Evolutionary conservation across 2,329 filamentous ascomycete species (phyloP).

Genomic region (Aureobasidium melanogenum): DNA sequence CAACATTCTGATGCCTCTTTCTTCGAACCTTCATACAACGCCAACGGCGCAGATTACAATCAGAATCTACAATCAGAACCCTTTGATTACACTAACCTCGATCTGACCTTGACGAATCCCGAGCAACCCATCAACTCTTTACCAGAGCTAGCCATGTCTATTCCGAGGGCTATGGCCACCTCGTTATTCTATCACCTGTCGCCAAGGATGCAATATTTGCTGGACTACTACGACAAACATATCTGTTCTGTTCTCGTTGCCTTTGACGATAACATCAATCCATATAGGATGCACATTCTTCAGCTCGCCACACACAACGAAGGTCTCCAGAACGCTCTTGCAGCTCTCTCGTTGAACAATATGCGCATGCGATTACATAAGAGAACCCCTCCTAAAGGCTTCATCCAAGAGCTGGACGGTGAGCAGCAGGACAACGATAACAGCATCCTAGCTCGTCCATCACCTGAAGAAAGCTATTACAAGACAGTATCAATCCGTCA

Average conservation of each 20-base stretch:
- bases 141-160: slow-evolving; percentile 14
- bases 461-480: slow-evolving; percentile 71
- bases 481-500: slow-evolving; percentile 76
- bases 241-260: slow-evolving; percentile 89
- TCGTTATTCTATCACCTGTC: slow-evolving; percentile 49
- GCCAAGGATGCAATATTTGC: slow-evolving; percentile 74
- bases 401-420: slow-evolving; percentile 23
- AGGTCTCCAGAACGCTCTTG: slow-evolving; percentile 86
- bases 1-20: background rate
- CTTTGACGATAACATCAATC: slow-evolving; percentile 78
- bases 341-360: slow-evolving; percentile 81
- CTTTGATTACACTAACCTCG: background rate
- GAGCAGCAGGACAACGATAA: slow-evolving; percentile 15
- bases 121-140: background rate
- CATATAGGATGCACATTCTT: slow-evolving; percentile 75
- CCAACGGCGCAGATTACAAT: background rate
- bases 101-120: background rate
- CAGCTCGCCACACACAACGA: slow-evolving; percentile 67
- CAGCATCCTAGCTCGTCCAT: slow-evolving; percentile 38
- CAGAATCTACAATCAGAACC: slow-evolving; percentile 6
- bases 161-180: slow-evolving; percentile 25
- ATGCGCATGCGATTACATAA: slow-evolving; percentile 71
- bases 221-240: slow-evolving; percentile 88
- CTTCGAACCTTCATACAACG: background rate
- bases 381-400: slow-evolving; percentile 32